A percentile compares a stretch with the other conserved stretches of the same genome.
Conservation (phyloP, 306 rosid genomes). For the Corylus avellana region DNA sequence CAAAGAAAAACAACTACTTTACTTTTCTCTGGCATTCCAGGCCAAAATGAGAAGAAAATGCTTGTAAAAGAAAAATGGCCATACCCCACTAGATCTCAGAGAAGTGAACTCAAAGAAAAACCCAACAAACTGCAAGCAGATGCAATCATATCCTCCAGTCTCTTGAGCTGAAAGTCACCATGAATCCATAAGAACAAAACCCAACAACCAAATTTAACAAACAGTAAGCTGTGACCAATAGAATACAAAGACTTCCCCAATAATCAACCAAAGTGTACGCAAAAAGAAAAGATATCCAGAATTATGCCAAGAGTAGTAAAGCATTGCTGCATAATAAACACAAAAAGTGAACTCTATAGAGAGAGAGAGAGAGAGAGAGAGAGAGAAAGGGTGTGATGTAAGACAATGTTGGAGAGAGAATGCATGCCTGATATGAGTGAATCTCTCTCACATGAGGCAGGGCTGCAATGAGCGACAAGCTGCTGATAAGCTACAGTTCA, state of each 20-base stretch:
- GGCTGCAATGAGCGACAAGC: constrained; percentile 29
- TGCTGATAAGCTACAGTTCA: constrained; percentile 30
- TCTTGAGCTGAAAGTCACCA: constrained; percentile 48
- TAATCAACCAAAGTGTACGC: constrained; percentile 30
- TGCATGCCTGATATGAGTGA: constrained; percentile 7
- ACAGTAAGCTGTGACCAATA: constrained; percentile 36
- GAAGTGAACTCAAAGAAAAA: constrained; percentile 54
- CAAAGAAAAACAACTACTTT: constrained; percentile 25
- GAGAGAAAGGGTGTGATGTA: constrained; percentile 1
- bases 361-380: not conserved
- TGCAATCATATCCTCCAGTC: constrained; percentile 55
- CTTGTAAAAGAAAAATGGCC: constrained; percentile 15
- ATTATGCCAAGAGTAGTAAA: constrained; percentile 31
- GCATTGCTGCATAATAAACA: constrained; percentile 10
- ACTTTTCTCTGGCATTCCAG: constrained; percentile 50
- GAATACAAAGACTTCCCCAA: constrained; percentile 18
- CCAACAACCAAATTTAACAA: constrained; percentile 29
- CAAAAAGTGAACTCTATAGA: constrained; percentile 25
- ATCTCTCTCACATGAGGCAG: constrained; percentile 14
- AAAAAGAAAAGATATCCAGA: constrained; percentile 8
- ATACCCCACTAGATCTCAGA: constrained; percentile 82
- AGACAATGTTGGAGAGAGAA: constrained; percentile 19
- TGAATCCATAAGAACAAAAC: constrained; percentile 33
- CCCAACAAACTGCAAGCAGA: constrained; percentile 44
- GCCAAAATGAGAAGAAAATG: constrained; percentile 26